Base-by-base conservation (phyloP, 164 flowering plant species). In the Vitis amurensis region DNA sequence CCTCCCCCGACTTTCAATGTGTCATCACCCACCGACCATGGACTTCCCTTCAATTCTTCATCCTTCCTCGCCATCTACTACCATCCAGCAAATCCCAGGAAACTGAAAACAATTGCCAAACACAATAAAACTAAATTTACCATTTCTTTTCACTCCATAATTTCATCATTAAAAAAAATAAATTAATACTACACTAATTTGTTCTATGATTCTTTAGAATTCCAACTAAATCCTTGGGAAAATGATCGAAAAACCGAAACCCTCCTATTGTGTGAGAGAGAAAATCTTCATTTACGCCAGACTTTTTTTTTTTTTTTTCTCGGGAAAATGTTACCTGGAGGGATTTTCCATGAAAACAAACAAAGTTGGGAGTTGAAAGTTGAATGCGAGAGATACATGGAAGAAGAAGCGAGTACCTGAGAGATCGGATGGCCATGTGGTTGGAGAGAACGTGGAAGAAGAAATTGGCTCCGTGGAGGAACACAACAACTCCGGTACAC, bases 401-500 rank as follows among this genome's bases (percentile, higher is more conserved):
- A 63, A 57, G 58, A 47, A 4, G 29, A 37, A 51, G 10, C 3
- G 5, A 59, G 15, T 70, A 86, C 92, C 89, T 88, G 79, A 88
- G 78, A 55, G 86, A 71, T 30, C 88, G 83, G 66, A 84, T 19
- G n/a, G 80, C 68, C 10, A 83, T 49, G 64, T 78, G 78, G 0
- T 78, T 76, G 27, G 85, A 69, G 62, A 88, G 74, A 68, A 73
- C 71, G 50, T 82, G 88, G 84, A 86, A 86, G 84, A 88, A 78
- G 85, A 88, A 85, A 78, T 78, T 80, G 69, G 83, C 87, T n/a
- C 87, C 87, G 64, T 85, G 92, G 51, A 86, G 86, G 70, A 88
- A 81, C 62, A 83, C 81, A 58, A 86, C 87, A 48, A 88, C 68
- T 4, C 89, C 90, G 1, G 92, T 84, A 71, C 92, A 86, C 2